Base-by-base conservation (phyloP, 2,329 filamentous ascomycete genomes). In the Diaporthe aspalathi region DNA sequence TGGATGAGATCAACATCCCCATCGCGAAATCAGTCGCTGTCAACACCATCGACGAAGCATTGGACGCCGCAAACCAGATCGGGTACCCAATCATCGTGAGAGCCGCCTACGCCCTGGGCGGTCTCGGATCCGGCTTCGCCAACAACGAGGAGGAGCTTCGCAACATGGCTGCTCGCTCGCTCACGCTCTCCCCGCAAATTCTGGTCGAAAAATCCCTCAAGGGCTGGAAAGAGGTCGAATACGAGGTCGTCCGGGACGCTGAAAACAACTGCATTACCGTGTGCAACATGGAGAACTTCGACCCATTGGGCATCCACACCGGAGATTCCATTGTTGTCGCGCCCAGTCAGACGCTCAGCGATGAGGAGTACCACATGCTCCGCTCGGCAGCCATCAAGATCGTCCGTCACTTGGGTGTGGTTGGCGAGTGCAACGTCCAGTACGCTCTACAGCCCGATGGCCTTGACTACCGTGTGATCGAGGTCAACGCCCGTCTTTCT, bases 281-380 rank as follows among this genome's bases (percentile, higher is more conserved):
- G 73, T 99, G 96, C 83, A 99, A 99, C 86, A 98, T 99, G 96
- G 96, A 99, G 85, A 99, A 99, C 85, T 99, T 99, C 79, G 96
- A 99, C 81, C 96, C 96, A 69, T 91, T 99, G 1, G 96, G 96
- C 78, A 98, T 98, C 74, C 96, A 98, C 80, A 99, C 96, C 3
- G 96, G 96, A 81, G 96, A 99, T 80, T 98, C 95, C 16, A 98
- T 99, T 75, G 96, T 99, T 67, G 96, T 99, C 57, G 96, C 96
- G 11, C 96, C 96, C 50, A 98, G 95, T 4, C 96, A 98, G 83
- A 99, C 96, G 0, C 87, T 99, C 24, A 97, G 94, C 3, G 95
- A 99, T 73, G 94, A 98, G 80, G 96, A 99, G 82, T 99, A 98
- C 87, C 97, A 98, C 84, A 98, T 98, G 96, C 89, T 99, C 40